Base-by-base conservation (phyloP, 2,329 filamentous ascomycete species). In the Sclerotinia glacialis region DNA sequence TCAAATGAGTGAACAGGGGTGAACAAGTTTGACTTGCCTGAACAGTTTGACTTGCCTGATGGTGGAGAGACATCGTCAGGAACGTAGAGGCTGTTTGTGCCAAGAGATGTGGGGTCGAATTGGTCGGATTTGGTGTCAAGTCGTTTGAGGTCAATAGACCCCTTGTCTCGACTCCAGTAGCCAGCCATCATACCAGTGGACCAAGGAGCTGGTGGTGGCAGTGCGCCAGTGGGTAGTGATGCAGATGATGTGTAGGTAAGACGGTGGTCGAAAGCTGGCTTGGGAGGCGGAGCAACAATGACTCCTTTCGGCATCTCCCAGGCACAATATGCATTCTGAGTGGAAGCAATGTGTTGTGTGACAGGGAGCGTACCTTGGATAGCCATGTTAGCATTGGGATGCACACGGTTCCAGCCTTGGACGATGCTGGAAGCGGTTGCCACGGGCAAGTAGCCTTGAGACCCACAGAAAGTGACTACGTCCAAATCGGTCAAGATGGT, bases 401-500 rank as follows among this genome's bases (percentile, higher is more conserved):
- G 49, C n/a, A 64, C 18, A 42, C 26, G 31, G 26, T 31, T 42
- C 49, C 37, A 64, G 23, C 49, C 61, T 34, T 64, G 49, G 21
- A 53, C 49, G 18, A 64, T 42, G 37, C 61, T 46, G 11, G 31
- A 26, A 42, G 61, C 61, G 4, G 26, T 54, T 44, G 37, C 49
- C 9, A 34, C 18, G 34, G 47, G 61, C 37, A 64, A 55, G 49
- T 50, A 69, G 26, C 61, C 49, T 64, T 21, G 37, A 4, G 34
- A 26, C 21, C 26, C 67, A 66, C 70, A 73, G 49, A 72, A 70
- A 11, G 65, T 55, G 16, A 73, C 67, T 14, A 74, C 42, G 12
- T 74, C 71, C 55, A 67, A 69, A 40, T 71, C 69, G 2, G 71
- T 71, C 67, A 74, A 69, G 28, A 31, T 64, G 21, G 69, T 71